Evolutionary conservation across 805 yeast species (phyloP), one percentile per base, ranked within the genome.

Genomic region (Starmerella apicola): DNA sequence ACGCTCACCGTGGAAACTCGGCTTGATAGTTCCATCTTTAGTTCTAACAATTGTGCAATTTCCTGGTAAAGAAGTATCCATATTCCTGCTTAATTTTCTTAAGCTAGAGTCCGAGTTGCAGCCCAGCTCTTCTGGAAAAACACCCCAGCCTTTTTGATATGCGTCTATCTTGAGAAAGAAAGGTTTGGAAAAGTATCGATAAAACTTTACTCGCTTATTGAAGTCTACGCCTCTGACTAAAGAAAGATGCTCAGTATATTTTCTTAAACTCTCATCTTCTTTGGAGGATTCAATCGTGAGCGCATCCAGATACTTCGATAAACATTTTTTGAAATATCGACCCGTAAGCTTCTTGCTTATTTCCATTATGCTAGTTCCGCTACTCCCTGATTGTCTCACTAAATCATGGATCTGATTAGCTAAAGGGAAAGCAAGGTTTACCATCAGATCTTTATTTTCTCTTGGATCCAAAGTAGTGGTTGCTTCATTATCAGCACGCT

Each of bases 141-240:
- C 23, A 10, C 34, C 34, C 34, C 34, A 32, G 22, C 34, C 25
- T 32, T 32, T 22, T 12, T 20, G 7, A 15, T 32, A 19, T 12
- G n/a, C 25, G 22, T 32, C 22, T 12, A 6, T 32, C 17, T 32
- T 32, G 5, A 25, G 12, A 19, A 27, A 40, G 4, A 31, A 18
- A 3, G 38, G 27, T n/a, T 38, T 15, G 17, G 76, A 65, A 45
- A 76, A 66, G 49, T 80, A 76, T 30, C 93, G 64, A 57, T 72
- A 81, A 49, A 74, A 81, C 52, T 81, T 79, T 42, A 69, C 66
- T 47, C 84, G 75, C 0, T 94, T 93, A 43, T 74, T 76, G 48
- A 74, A 75, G 52, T 81, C 93, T 43, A 74, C 72, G 15, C 77
- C 76, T 45, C 80, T 67, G 0, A 78, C 67, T 10, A 83, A 61